Evolutionary conservation across 148 eudicot species (phyloP).

Genomic region (Hydrangea macrophylla): DNA sequence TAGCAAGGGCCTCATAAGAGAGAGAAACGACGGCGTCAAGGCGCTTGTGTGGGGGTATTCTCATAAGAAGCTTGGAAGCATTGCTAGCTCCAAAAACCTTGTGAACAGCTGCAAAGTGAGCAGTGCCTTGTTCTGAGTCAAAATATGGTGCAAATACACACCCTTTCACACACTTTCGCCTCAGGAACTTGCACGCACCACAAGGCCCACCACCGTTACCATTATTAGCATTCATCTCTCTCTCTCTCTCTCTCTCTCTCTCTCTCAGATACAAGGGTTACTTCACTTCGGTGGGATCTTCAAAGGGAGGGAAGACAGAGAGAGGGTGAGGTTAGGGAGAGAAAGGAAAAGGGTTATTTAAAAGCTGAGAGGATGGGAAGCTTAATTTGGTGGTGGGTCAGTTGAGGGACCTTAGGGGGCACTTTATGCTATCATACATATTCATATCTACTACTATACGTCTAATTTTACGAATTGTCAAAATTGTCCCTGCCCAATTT

Average conservation of each 20-base stretch:
- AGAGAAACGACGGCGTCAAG: conserved; percentile 72
- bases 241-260: background rate
- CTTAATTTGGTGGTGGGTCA: conserved; percentile 32
- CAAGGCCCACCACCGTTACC: conserved; percentile 48
- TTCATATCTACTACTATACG: background rate
- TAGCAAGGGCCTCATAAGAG: conserved; percentile 75
- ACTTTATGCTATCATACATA: background rate
- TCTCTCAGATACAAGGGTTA: no score
- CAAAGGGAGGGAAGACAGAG: conserved; percentile 13
- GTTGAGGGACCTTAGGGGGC: background rate
- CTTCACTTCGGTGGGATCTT: background rate
- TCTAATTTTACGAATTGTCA: no score
- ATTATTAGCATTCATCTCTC: background rate
- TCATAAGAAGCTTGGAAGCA: conserved; percentile 65
- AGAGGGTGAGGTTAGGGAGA: conserved; percentile 19
- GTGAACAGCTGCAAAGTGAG: conserved; percentile 76
- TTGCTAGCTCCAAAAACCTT: conserved; percentile 76
- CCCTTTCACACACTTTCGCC: conserved; percentile 65
- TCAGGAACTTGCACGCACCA: conserved; percentile 76
- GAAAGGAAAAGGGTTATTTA: background rate
- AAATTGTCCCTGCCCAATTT: no score
- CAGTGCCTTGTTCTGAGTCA: conserved; percentile 65
- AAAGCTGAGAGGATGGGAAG: conserved; percentile 1
- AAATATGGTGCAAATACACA: conserved; percentile 77
- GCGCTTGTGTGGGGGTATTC: conserved; percentile 54